Conservation (phyloP, 202 grass and related monocot species). For the Zizania palustris region DNA sequence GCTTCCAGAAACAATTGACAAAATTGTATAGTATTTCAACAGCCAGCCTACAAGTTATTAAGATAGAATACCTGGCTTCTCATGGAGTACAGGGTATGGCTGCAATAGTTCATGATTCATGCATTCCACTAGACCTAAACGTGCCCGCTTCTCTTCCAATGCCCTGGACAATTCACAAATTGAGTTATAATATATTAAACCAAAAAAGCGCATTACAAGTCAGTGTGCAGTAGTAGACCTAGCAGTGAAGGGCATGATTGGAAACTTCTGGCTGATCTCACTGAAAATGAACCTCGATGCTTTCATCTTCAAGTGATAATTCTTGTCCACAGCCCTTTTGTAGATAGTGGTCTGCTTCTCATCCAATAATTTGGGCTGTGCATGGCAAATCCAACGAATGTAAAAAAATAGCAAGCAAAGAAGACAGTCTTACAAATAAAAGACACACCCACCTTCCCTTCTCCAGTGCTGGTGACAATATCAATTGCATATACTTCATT, state of each 20-base stretch:
- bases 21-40: not conserved
- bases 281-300: conserved; percentile 98
- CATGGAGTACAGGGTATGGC: conserved; percentile 96
- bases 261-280: conserved; percentile 98
- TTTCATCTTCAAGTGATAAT: conserved; percentile 99
- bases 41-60: not conserved
- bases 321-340: conserved; percentile 98
- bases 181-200: not conserved
- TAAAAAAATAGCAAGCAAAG: conserved; percentile 11
- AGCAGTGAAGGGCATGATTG: conserved; percentile 96
- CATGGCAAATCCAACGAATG: not conserved
- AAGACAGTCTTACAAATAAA: not conserved
- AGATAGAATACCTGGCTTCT: conserved; percentile 73
- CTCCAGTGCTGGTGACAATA: conserved; percentile 91
- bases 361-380: conserved; percentile 90
- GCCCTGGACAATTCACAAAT: conserved; percentile 53
- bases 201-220: not conserved
- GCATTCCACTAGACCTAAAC: conserved; percentile 90
- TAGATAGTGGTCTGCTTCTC: conserved; percentile 99
- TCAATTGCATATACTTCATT: conserved; percentile 99
- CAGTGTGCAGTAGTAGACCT: conserved; percentile 50
- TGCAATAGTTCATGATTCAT: conserved; percentile 98
- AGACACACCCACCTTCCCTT: conserved; percentile 73
- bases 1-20: not conserved
- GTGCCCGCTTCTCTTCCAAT: conserved; percentile 93